Evolutionary conservation across 2,329 filamentous ascomycete genomes (phyloP), one percentile per base, ranked within the genome.

Genomic region (Harringtonia aguacate): DNA sequence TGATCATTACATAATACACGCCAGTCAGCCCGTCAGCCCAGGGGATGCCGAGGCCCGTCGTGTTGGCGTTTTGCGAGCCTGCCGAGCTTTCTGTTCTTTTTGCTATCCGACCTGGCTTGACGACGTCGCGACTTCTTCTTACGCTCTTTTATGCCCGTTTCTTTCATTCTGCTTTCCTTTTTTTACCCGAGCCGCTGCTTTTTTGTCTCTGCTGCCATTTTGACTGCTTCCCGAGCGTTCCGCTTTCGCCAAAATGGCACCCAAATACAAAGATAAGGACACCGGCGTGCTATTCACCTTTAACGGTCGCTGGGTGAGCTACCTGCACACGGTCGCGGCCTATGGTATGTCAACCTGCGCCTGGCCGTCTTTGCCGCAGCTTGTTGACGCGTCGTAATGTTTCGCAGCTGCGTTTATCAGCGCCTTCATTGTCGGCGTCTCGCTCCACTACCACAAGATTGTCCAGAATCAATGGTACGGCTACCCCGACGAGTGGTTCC

Each of bases 401-500:
- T 30, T n/a, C 31, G 37, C 54, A 86, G 83, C 75, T 57, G 89
- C 90, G 46, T 97, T 97, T 59, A 52, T 94, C 51, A 87, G 86
- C 59, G 90, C 90, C 47, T 71, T 97, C 52, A 61, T 90, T 45
- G 80, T 94, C 49, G 90, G 90, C 52, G 70, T 81, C 45, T 75
- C 72, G 44, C 74, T 98, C 39, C 92, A 98, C 66, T 97, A 92
- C 67, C 77, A 84, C 59, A 98, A 98, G 70, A 98, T 98, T 54
- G 92, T 98, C 45, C 73, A 95, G 65, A 98, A 98, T 65, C 88
- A 98, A 65, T 85, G 89, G 68, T 94, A 88, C 63, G 87, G 87
- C 55, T 95, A 94, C 59, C 89, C 89, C 2, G 72, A 94, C 53
- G 89, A 95, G 70, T 95, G 89, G 89, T 95, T 95, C 58, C 89